Percentiles rank a stretch among this genome's conserved stretches.
phyloP scores from a whole-genome alignment of 2,329 filamentous ascomycete genomes.

The Penicillium sumatraense region DNA sequence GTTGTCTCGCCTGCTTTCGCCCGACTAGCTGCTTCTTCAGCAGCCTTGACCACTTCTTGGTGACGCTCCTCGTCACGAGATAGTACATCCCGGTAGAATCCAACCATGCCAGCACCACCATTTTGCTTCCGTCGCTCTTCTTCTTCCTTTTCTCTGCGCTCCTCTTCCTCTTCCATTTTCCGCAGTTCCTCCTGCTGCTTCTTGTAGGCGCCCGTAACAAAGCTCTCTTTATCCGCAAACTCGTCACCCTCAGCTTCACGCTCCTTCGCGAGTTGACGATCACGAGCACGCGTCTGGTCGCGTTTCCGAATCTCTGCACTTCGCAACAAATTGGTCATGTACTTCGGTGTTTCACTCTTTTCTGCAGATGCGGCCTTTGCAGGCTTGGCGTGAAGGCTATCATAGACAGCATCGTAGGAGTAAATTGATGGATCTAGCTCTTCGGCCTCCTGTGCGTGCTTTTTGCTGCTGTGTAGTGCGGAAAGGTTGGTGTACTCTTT shows the following conservation, averaged over 20 bases:
- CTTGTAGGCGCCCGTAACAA: constrained; percentile 69
- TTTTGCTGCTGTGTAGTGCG: constrained; percentile 49
- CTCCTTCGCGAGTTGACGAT: constrained; percentile 64
- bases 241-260: constrained; percentile 69
- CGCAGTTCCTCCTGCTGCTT: constrained; percentile 65
- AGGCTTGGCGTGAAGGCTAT: constrained; percentile 50
- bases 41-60: constrained; percentile 60
- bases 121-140: constrained; percentile 54
- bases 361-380: constrained; percentile 26
- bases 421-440: constrained; percentile 53
- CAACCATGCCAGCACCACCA: constrained; percentile 59
- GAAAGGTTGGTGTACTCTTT: constrained; percentile 52
- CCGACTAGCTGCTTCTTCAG: constrained; percentile 48
- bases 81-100: constrained; percentile 65
- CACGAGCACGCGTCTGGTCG: constrained; percentile 64
- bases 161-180: constrained; percentile 63
- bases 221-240: constrained; percentile 69
- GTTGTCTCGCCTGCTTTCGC: constrained; percentile 41
- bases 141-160: constrained; percentile 57
- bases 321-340: constrained; percentile 64
- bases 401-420: constrained; percentile 56
- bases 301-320: constrained; percentile 67
- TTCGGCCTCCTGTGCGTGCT: constrained; percentile 50
- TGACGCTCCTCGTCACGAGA: constrained; percentile 62
- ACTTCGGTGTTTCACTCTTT: constrained; percentile 54